Evolutionary conservation across 139 green algal species (phyloP).

Genomic region (Picochlorum sp.): DNA sequence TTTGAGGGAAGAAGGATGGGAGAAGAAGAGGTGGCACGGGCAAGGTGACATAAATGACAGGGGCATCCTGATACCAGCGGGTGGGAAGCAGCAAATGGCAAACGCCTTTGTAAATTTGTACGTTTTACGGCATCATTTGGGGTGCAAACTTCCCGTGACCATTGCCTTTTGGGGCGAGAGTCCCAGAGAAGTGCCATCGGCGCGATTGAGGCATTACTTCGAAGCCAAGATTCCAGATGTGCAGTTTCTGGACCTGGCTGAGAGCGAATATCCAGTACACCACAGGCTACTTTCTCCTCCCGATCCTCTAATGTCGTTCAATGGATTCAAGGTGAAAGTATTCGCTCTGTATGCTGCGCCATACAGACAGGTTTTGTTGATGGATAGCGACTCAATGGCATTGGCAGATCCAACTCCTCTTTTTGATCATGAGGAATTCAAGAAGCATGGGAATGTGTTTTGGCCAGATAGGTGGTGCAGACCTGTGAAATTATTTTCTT

Average conservation of each 20-base stretch:
- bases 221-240: not conserved
- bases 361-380: slow-evolving; percentile 12
- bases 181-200: not conserved
- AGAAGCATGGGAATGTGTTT: slow-evolving; percentile 17
- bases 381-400: slow-evolving; percentile 25
- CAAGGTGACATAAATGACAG: not conserved
- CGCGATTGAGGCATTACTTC: not conserved
- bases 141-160: slow-evolving; percentile 7
- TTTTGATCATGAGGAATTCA: slow-evolving; percentile 14
- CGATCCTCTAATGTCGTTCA: not conserved
- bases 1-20: not conserved
- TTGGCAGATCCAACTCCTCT: slow-evolving; percentile 12
- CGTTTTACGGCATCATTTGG: slow-evolving; percentile 6
- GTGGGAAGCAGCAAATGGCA: not conserved
- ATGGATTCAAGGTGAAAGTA: slow-evolving; percentile 20
- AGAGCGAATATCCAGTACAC: not conserved
- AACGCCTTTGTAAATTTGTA: slow-evolving; percentile 14
- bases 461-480: slow-evolving; percentile 29
- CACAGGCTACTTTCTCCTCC: not conserved
- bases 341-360: slow-evolving; percentile 9
- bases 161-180: slow-evolving; percentile 11
- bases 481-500: slow-evolving; percentile 4
- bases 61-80: slow-evolving; percentile 13
- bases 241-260: slow-evolving; percentile 2
- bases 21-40: not conserved